These are phyloP conservation scores for Penicillium goetzii DNA, from an alignment of 495 filamentous ascomycete species.

Conservation along the genomic window DNA sequence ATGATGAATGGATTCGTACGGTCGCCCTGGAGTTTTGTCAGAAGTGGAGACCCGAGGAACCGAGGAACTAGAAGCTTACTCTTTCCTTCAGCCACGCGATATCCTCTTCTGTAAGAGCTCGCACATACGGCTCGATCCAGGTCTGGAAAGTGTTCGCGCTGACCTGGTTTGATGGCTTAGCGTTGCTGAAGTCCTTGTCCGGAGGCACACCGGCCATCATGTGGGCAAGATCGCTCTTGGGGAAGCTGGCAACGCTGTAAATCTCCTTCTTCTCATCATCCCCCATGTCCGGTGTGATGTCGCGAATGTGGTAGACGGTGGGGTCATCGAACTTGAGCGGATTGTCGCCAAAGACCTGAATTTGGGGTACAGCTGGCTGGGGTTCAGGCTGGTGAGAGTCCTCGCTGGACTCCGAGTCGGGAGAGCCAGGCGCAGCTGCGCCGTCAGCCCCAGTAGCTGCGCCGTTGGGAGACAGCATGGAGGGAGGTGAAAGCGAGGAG, in stretches of 20 bases:
- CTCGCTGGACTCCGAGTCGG: slow-evolving; percentile 63
- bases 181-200: slow-evolving; percentile 91
- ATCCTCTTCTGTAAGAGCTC: slow-evolving; percentile 90
- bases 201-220: slow-evolving; percentile 87
- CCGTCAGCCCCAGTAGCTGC: slow-evolving; percentile 52
- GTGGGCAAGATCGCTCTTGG: slow-evolving; percentile 74
- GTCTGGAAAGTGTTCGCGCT: slow-evolving; percentile 84
- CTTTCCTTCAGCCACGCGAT: slow-evolving; percentile 89
- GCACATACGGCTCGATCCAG: slow-evolving; percentile 89
- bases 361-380: slow-evolving; percentile 70
- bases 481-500: slow-evolving; percentile 60
- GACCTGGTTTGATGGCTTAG: slow-evolving; percentile 92
- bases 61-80: slow-evolving; percentile 35
- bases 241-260: slow-evolving; percentile 84
- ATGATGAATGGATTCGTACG: slow-evolving; percentile 80
- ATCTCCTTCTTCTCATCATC: slow-evolving; percentile 83
- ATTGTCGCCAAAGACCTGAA: slow-evolving; percentile 87
- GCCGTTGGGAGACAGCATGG: slow-evolving; percentile 56
- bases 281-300: slow-evolving; percentile 69
- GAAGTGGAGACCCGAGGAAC: not conserved
- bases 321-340: slow-evolving; percentile 91
- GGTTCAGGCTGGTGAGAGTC: slow-evolving; percentile 78
- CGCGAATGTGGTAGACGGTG: slow-evolving; percentile 90
- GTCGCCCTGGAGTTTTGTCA: slow-evolving; percentile 64
- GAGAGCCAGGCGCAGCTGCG: slow-evolving; percentile 48